Evolutionary conservation across 225 moss, liverwort and hornwort species (phyloP), one percentile per base, ranked within the genome.

Genomic region (Ulota crispa): DNA sequence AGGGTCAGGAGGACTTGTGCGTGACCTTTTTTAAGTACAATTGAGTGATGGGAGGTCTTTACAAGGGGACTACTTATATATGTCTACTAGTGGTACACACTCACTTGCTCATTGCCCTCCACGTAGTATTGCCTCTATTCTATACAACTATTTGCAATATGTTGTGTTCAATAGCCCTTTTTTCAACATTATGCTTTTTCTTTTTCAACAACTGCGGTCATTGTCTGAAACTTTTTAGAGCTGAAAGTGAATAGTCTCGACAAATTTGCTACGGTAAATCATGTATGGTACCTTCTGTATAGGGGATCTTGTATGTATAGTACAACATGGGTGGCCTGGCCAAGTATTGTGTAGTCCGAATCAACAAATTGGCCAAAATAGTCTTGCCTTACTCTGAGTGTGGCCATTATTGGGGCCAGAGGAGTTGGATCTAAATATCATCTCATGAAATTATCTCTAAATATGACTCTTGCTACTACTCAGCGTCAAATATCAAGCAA

Each of bases 251-350:
- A 30, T 55, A 4, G 4, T 47, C 10, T 62, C 42, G n/a, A 56
- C n/a, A 68, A 68, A 23, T 56, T 60, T 72, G 5, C 37, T 26
- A 55, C n/a, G 70, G 39, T 78, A 45, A 56, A 31, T 61, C 6
- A 79, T 55, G 54, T 71, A 43, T 31, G 21, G 27, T 26, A 30
- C 7, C n/a, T 80, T 72, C 43, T 87, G 50, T 80, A 83, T 86
- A 93, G 94, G 96, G 30, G 92, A 92, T 75, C 96, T 91, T 61
- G 82, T 96, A 28, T 88, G 83, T 57, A 96, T 99, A n/a, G 99
- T 99, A 99, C 89, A 99, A 96, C 74, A 99, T 99, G 98, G 98
- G 93, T 54, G 98, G 98, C 54, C 88, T 99, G 66, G 93, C 98
- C 10, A 95, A 99, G 85, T 99, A 92, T 75, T 99, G 95, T 89